Percentiles rank a stretch among this genome's conserved stretches.
These are phyloP conservation scores for Aspergillus indologenus DNA, from an alignment of 495 filamentous ascomycete genomes.

Conservation along the genomic window DNA sequence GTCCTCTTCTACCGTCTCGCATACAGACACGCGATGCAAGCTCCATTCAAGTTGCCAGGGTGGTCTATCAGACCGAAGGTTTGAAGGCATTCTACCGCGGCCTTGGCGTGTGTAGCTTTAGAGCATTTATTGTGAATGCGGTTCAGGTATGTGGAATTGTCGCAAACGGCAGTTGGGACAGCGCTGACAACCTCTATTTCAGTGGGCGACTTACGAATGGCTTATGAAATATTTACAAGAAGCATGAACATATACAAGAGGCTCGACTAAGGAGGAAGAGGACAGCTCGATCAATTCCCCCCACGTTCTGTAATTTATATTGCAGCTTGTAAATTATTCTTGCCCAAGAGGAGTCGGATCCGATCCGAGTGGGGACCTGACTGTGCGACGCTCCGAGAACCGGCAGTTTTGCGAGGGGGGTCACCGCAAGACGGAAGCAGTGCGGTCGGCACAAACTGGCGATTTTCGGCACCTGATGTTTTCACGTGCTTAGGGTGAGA, in stretches of 20 bases:
- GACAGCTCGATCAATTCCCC: background rate
- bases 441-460: constrained; percentile 24
- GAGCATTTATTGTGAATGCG: constrained; percentile 84
- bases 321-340: constrained; percentile 30
- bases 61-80: constrained; percentile 64
- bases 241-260: constrained; percentile 10
- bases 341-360: constrained; percentile 15
- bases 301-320: constrained; percentile 8
- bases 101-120: constrained; percentile 69
- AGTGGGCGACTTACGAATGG: constrained; percentile 89
- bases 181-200: constrained; percentile 20
- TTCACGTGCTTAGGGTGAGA: constrained; percentile 21
- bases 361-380: constrained; percentile 20
- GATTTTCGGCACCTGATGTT: constrained; percentile 35
- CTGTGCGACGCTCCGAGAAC: constrained; percentile 25
- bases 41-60: constrained; percentile 58
- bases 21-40: constrained; percentile 35
- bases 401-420: constrained; percentile 27
- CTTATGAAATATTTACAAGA: constrained; percentile 54
- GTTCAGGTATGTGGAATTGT: constrained; percentile 47
- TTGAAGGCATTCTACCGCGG: constrained; percentile 70
- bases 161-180: background rate
- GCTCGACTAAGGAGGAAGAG: background rate
- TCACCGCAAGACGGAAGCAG: constrained; percentile 32
- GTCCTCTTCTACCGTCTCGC: constrained; percentile 19